phyloP scores from a whole-genome alignment of 345 rosid species.

The Brassica rapa region DNA sequence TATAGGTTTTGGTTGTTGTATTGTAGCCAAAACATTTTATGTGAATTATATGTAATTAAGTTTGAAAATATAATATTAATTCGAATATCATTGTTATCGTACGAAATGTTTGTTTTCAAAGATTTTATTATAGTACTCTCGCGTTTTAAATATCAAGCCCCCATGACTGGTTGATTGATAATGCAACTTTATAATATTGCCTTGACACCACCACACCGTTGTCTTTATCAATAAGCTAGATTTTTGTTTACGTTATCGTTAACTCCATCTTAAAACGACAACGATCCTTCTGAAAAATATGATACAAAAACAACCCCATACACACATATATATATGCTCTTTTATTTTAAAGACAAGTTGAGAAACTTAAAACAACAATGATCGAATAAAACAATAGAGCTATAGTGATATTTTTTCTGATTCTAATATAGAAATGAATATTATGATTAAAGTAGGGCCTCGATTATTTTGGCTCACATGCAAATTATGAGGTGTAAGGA shows the following conservation, averaged over 20 bases:
- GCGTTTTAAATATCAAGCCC: neutral
- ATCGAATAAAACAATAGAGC: conserved; percentile 26
- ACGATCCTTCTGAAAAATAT: conserved; percentile 24
- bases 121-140: neutral
- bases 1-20: neutral
- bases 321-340: neutral
- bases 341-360: conserved; percentile 27
- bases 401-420: conserved; percentile 11
- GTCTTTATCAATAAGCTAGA: conserved; percentile 34
- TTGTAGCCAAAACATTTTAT: neutral
- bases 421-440: conserved; percentile 23
- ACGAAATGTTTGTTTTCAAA: neutral
- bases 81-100: neutral
- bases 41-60: neutral
- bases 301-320: neutral
- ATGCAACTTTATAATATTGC: conserved; percentile 19
- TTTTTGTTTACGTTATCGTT: conserved; percentile 30
- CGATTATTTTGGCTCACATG: conserved; percentile 46
- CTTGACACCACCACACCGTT: conserved; percentile 28
- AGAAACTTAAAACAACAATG: neutral
- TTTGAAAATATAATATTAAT: neutral
- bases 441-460: conserved; percentile 41
- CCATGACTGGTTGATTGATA: neutral
- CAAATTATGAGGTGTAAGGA: conserved; percentile 40
- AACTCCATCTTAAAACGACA: conserved; percentile 29